A percentile compares a stretch with the other conserved stretches of the same genome.
phyloP scores from a whole-genome alignment of 106 monocot species.

The Dendrobium catenatum region DNA sequence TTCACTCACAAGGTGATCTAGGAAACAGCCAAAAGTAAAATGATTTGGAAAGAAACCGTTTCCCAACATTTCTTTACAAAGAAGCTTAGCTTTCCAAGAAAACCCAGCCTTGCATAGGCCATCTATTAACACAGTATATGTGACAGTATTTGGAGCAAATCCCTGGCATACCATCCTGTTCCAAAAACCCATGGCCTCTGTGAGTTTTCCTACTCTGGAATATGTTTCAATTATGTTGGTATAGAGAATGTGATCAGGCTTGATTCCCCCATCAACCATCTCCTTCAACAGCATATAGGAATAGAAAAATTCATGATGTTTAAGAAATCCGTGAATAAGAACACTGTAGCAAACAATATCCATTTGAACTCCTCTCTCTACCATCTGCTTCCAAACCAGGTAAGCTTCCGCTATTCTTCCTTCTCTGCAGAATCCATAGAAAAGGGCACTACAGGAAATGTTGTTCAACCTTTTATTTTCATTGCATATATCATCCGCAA shows the following conservation, averaged over 20 bases:
- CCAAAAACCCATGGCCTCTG: conserved; percentile 49
- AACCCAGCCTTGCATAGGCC: conserved; percentile 69
- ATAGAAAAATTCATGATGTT: conserved; percentile 18
- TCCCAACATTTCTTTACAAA: conserved; percentile 72
- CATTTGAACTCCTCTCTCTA: conserved; percentile 45
- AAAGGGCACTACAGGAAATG: conserved; percentile 53
- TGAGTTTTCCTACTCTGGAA: conserved; percentile 35
- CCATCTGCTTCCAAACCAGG: conserved; percentile 44
- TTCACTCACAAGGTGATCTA: conserved; percentile 46
- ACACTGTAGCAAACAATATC: conserved; percentile 77
- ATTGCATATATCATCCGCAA: conserved; percentile 43
- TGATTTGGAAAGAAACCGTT: conserved; percentile 49
- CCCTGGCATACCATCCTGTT: conserved; percentile 47
- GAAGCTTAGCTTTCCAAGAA: conserved; percentile 42
- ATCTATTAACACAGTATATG: conserved; percentile 60
- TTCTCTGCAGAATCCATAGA: conserved; percentile 74
- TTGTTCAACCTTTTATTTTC: conserved; percentile 39
- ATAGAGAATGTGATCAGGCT: conserved; percentile 54
- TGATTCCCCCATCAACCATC: conserved; percentile 52
- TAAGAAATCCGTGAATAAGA: conserved; percentile 53
- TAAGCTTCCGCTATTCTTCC: conserved; percentile 56
- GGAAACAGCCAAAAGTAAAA: conserved; percentile 64
- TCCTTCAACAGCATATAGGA: conserved; percentile 33
- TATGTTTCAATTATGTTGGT: conserved; percentile 67
- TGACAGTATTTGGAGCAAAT: conserved; percentile 46